Percentiles rank a stretch among this genome's conserved stretches.
phyloP scores from a whole-genome alignment of 495 filamentous ascomycete genomes.

The Immersiella caudata region DNA sequence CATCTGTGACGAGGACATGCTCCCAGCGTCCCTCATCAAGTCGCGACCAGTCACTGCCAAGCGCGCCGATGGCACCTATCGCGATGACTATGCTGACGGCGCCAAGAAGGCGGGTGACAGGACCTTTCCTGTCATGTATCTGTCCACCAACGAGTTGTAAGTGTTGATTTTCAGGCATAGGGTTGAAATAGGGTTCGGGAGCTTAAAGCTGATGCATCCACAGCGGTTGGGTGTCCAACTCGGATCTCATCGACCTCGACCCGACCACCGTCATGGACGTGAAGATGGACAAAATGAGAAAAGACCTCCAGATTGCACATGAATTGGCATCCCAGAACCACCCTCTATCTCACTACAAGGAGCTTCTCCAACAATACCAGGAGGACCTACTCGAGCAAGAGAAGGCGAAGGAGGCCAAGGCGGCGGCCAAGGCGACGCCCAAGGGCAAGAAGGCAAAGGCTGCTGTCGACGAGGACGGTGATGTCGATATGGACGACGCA shows the following conservation, averaged over 20 bases:
- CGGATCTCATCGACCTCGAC: slow-evolving; percentile 72
- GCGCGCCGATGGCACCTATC: slow-evolving; percentile 77
- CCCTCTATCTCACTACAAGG: slow-evolving; percentile 75
- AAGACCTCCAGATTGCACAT: slow-evolving; percentile 73
- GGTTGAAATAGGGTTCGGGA: not conserved
- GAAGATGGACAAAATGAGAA: slow-evolving; percentile 71
- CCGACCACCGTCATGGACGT: slow-evolving; percentile 64
- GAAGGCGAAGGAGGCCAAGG: slow-evolving; percentile 64
- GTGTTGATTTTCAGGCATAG: slow-evolving; percentile 37
- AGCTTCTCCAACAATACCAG: slow-evolving; percentile 66
- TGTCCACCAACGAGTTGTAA: slow-evolving; percentile 94
- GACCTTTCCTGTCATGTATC: slow-evolving; percentile 91
- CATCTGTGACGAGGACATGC: slow-evolving; percentile 89
- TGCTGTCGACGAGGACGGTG: slow-evolving; percentile 60
- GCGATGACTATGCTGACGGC: slow-evolving; percentile 78
- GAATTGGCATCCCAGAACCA: slow-evolving; percentile 70
- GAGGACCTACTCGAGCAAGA: slow-evolving; percentile 61
- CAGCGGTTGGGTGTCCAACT: slow-evolving; percentile 86
- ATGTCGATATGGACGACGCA: slow-evolving; percentile 77
- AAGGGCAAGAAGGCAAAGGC: slow-evolving; percentile 60
- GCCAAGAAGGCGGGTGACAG: slow-evolving; percentile 80
- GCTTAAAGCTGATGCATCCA: slow-evolving; percentile 23
- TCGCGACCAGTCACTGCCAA: slow-evolving; percentile 79
- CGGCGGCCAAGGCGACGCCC: slow-evolving; percentile 57
- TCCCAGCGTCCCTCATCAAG: slow-evolving; percentile 70